These are phyloP conservation scores for Antrodiella citrinella DNA, from an alignment of 768 basidiomycete species.

Conservation along the genomic window DNA sequence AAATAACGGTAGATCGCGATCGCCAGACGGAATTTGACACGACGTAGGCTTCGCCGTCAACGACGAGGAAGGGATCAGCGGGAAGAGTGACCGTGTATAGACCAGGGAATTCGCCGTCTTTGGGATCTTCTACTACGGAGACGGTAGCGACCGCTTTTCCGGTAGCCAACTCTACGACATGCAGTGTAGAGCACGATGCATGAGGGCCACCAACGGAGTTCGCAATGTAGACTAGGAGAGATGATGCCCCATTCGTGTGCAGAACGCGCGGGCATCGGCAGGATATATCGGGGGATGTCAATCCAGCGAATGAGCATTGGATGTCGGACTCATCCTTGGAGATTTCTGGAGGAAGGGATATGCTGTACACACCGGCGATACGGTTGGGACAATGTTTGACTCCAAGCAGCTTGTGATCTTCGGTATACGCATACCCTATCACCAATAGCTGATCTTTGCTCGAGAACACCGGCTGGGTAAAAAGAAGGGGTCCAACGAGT, in stretches of 20 bases:
- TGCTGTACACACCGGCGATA: constrained; percentile 46
- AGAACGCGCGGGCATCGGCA: constrained; percentile 54
- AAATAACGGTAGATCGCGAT: constrained; percentile 42
- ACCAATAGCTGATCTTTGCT: constrained; percentile 37
- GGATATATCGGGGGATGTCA: constrained; percentile 37
- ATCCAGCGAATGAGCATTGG: constrained; percentile 23
- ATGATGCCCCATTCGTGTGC: constrained; percentile 13
- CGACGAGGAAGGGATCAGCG: constrained; percentile 29
- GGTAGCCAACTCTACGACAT: constrained; percentile 30
- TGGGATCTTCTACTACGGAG: constrained; percentile 32
- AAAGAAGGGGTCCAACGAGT: constrained; percentile 24
- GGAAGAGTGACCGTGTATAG: constrained; percentile 48
- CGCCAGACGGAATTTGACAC: constrained; percentile 47
- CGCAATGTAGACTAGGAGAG: constrained; percentile 44
- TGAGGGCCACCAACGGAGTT: constrained; percentile 52
- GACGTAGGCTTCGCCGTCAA: constrained; percentile 20
- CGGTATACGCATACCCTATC: constrained; percentile 53
- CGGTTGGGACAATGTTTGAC: constrained; percentile 55
- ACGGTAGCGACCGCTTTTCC: constrained; percentile 20
- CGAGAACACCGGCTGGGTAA: constrained; percentile 52
- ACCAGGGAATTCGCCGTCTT: constrained; percentile 46
- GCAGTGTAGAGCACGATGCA: constrained; percentile 43
- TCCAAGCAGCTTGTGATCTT: constrained; percentile 52
- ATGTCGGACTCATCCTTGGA: constrained; percentile 9
- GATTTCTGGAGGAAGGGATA: constrained; percentile 23